Conservation (phyloP, 257 asterid genomes). For the Jaltomata sinuosa region DNA sequence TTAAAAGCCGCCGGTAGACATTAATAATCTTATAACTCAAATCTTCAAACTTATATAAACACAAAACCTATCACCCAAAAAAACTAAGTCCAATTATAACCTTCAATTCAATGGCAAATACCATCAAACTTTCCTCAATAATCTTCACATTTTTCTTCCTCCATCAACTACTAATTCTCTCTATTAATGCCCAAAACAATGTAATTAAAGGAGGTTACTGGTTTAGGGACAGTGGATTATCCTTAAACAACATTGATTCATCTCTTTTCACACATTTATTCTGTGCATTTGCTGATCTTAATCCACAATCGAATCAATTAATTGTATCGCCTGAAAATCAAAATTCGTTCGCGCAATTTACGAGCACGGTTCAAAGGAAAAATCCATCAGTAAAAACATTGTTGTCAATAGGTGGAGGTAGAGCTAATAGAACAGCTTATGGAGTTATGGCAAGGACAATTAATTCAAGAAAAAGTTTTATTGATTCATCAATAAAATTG, state of each 20-base stretch:
- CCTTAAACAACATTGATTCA: conserved; percentile 26
- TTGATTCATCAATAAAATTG: conserved; percentile 29
- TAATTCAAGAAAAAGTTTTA: conserved; percentile 25
- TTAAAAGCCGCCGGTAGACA: not conserved
- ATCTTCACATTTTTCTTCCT: conserved; percentile 5
- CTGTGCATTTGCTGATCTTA: conserved; percentile 42
- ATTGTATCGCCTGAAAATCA: conserved; percentile 21
- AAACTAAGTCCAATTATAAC: not conserved
- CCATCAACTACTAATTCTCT: conserved; percentile 9
- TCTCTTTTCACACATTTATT: conserved; percentile 41
- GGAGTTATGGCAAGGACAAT: conserved; percentile 29
- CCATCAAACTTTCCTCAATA: not conserved
- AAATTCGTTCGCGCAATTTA: conserved; percentile 28
- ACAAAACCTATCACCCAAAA: not conserved
- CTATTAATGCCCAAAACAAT: conserved; percentile 14
- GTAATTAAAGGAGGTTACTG: conserved; percentile 39
- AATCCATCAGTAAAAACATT: conserved; percentile 36
- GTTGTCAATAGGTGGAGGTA: conserved; percentile 40
- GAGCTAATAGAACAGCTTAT: conserved; percentile 1
- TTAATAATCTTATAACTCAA: not conserved
- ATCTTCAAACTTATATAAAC: not conserved
- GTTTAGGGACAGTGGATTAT: conserved; percentile 31
- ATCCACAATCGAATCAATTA: conserved; percentile 23
- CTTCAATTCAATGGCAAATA: conserved; percentile 21
- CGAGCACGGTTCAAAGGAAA: conserved; percentile 21